Evolutionary conservation across 106 monocot genomes (phyloP).

Genomic region (Dendrobium catenatum): DNA sequence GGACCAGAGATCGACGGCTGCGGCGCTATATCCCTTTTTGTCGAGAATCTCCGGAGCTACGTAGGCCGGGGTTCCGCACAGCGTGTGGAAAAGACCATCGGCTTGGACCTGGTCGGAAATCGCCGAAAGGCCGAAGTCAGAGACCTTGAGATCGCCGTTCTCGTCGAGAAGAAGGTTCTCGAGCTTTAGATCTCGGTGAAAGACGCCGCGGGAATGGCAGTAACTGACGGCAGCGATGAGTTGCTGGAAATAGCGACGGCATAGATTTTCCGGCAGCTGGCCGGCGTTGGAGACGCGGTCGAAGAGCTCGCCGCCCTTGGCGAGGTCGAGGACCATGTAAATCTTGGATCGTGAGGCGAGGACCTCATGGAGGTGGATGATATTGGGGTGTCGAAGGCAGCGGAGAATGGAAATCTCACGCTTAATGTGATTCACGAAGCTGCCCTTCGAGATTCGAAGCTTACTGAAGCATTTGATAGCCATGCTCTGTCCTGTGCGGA

Average conservation of each 20-base stretch:
- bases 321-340: slow-evolving; percentile 20
- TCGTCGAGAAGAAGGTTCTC: slow-evolving; percentile 85
- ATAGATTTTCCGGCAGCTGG: slow-evolving; percentile 13
- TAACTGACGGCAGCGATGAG: slow-evolving; percentile 72
- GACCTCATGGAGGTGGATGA: slow-evolving; percentile 26
- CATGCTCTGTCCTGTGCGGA: slow-evolving; percentile 12
- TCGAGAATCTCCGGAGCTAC: slow-evolving; percentile 20
- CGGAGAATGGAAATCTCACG: slow-evolving; percentile 15
- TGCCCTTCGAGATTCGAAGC: background rate
- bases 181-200: slow-evolving; percentile 91
- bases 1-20: slow-evolving; percentile 20
- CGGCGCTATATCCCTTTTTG: slow-evolving; percentile 15
- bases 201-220: slow-evolving; percentile 89
- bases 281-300: slow-evolving; percentile 8
- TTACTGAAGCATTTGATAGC: slow-evolving; percentile 21
- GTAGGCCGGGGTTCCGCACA: slow-evolving; percentile 20
- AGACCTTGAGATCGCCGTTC: slow-evolving; percentile 48
- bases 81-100: slow-evolving; percentile 21
- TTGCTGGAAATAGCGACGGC: slow-evolving; percentile 62
- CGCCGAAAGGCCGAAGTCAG: slow-evolving; percentile 45
- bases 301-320: slow-evolving; percentile 21
- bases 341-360: slow-evolving; percentile 24
- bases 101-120: background rate
- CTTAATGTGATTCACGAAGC: background rate
- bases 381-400: slow-evolving; percentile 20